A percentile compares a stretch with the other conserved stretches of the same genome.
Conservation (phyloP, 768 basidiomycete genomes). For the Paxillus involutus region DNA sequence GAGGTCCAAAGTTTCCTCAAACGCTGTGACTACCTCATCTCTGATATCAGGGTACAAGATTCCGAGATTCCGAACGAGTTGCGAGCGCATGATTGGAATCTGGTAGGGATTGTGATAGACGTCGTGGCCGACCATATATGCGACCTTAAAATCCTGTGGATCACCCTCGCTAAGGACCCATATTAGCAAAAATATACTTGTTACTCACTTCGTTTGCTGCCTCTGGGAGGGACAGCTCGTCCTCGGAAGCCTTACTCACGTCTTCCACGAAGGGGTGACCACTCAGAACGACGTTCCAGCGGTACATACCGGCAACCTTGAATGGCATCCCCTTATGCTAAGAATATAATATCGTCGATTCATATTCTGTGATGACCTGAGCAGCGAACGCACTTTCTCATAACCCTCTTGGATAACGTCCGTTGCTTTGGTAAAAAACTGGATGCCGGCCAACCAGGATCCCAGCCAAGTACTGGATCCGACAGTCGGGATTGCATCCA, state of each 20-base stretch:
- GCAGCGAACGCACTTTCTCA: constrained; percentile 19
- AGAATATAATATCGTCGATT: too few species aligned
- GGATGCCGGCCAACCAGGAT: too few species aligned
- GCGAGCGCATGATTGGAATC: constrained; percentile 22
- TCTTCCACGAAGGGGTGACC: constrained; percentile 37
- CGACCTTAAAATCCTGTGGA: constrained; percentile 36
- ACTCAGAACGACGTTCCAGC: constrained; percentile 41
- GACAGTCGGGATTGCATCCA: too few species aligned
- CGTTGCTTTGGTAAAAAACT: constrained; percentile 5
- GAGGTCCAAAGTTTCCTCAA: constrained; percentile 36
- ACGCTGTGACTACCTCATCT: constrained; percentile 43
- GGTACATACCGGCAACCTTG: constrained; percentile 22
- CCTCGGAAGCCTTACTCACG: constrained; percentile 37
- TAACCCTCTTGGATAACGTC: constrained; percentile 33
- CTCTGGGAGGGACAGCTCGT: constrained; percentile 34
- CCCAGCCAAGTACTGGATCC: too few species aligned
- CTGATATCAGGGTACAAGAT: constrained; percentile 39
- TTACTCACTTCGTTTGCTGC: constrained; percentile 34
- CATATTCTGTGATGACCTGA: background rate
- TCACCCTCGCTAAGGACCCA: background rate
- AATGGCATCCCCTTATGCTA: constrained; percentile 29
- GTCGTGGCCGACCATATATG: constrained; percentile 37
- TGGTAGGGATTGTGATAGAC: constrained; percentile 30
- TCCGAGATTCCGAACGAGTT: constrained; percentile 39
- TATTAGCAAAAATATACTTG: background rate